Evolutionary conservation across 768 basidiomycete species (phyloP), one percentile per base, ranked within the genome.

Genomic region (Coprinellus aureogranulatus): DNA sequence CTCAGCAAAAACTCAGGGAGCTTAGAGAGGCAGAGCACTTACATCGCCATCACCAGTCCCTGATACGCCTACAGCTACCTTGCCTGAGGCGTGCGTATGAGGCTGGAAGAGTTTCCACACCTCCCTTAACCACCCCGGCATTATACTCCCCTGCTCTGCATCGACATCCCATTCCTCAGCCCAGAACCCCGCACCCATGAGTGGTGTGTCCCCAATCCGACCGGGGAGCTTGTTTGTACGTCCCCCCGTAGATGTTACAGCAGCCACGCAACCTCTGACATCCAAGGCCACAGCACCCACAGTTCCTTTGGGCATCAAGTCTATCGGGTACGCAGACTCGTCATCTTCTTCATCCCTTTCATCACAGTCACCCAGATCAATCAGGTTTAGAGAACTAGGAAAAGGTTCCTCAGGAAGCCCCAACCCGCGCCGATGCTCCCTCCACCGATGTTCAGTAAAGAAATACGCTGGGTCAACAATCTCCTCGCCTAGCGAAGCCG

Each of bases 1-100:
- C n/a, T n/a, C n/a, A 62, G 47, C 50, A 41, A n/a, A 28, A 54
- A 46, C 44, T 25, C 53, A 42, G 54, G 18, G 42, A 39, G 54
- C 42, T 26, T 45, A 53, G 37, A 49, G 9, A 45, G 39, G 20
- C 28, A 50, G 16, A 45, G 28, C 41, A 37, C 84, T 58, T 66
- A 91, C 89, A 70, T 93, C 91, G 60, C 91, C 91, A 62, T 92
- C 86, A 6, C 92, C 92, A 12, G 92, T 93, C 0, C 91, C 89
- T 28, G 88, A 90, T n/a, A 93, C 73, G 3, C 90, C 90, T 23
- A 93, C 73, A 8, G 84, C 88, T 64, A 67, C 10, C 66, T 62
- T 14, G 30, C 44, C 25, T 48, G 27, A 39, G 61, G 57, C 20
- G n/a, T 39, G 5, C 20, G 6, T n/a, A 10, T 18, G 20, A 8